These are phyloP conservation scores for Alternaria arbusti DNA, from an alignment of 2,329 filamentous ascomycete genomes.

Conservation along the genomic window DNA sequence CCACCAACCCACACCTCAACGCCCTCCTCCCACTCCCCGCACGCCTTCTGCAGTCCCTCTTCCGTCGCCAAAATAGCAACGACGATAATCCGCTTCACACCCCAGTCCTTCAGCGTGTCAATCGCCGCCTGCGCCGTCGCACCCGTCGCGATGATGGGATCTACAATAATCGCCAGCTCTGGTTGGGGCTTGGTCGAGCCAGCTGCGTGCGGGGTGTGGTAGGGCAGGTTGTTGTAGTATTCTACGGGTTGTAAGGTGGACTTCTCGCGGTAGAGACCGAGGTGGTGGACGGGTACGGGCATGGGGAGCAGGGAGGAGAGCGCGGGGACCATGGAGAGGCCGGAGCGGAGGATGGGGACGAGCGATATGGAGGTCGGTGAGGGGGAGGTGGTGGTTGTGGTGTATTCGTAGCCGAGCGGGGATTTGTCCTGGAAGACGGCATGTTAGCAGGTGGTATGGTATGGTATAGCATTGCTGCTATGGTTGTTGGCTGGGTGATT, in stretches of 20 bases:
- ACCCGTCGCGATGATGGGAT: slow-evolving; percentile 93
- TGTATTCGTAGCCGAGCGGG: slow-evolving; percentile 78
- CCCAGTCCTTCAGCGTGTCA: slow-evolving; percentile 88
- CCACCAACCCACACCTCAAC: slow-evolving; percentile 84
- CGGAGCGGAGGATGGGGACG: slow-evolving; percentile 91
- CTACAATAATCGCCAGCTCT: slow-evolving; percentile 80
- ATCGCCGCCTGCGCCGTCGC: slow-evolving; percentile 90
- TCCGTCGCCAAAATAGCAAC: slow-evolving; percentile 76
- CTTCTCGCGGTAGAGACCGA: slow-evolving; percentile 92
- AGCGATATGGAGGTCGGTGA: slow-evolving; percentile 74
- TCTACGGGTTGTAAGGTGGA: slow-evolving; percentile 87
- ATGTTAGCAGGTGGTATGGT: neutral
- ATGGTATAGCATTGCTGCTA: neutral
- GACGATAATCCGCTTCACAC: slow-evolving; percentile 80
- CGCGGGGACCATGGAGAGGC: slow-evolving; percentile 88
- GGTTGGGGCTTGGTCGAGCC: slow-evolving; percentile 43
- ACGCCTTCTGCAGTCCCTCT: slow-evolving; percentile 73
- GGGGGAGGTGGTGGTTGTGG: slow-evolving; percentile 68
- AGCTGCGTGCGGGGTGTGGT: slow-evolving; percentile 62
- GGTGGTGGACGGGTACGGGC: slow-evolving; percentile 85
- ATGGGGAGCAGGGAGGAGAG: slow-evolving; percentile 81
- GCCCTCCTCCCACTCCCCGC: slow-evolving; percentile 76
- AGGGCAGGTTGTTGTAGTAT: slow-evolving; percentile 97
- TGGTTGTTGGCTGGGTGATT: neutral
- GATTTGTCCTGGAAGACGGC: slow-evolving; percentile 68